Evolutionary conservation across 164 flowering plant genomes (phyloP), one percentile per base, ranked within the genome.

Genomic region (Malania oleifera): DNA sequence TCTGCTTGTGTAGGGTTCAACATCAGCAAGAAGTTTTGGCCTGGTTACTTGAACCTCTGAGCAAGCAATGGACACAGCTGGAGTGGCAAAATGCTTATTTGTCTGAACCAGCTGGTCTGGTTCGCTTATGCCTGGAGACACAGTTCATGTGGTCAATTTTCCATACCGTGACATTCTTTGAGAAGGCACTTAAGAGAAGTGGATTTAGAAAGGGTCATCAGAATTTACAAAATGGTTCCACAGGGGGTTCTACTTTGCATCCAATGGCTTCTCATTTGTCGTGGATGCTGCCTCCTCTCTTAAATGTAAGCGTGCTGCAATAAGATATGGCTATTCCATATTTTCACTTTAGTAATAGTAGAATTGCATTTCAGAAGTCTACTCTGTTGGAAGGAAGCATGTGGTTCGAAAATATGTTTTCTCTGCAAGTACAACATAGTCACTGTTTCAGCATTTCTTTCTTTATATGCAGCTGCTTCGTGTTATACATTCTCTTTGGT

Each of bases 201-300:
- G 91, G 89, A 58, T 52, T 54, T 26, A 83, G 75, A 67, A 89
- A 80, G 74, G 69, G 77, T 60, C 74, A 56, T 74, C 44, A 52
- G 20, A 76, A 46, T 67, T 26, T 54, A 41, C 86, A 72, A 52
- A 77, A 53, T 68, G 69, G 52, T 48, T 66, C 85, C 19, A 23
- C 66, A 19, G 29, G 52, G 61, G 63, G 29, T 62, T 66, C 74
- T 45, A 20, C 65, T 66, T 29, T 50, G 51, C 95, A 95, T 73
- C 96, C 97, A 45, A 80, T 95, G 87, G 82, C 85, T 51, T 67
- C 87, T 63, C 99, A 95, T 77, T 70, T 95, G 25, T 69, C 85
- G 37, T 95, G 99, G 99, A 95, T 95, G 89, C 57, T 95, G 47
- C 97, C 97, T 54, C 99, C 97, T 71, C 95, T 95, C 39, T 61